Evolutionary conservation across 2,329 filamentous ascomycete species (phyloP), one percentile per base, ranked within the genome.

Genomic region (Fusarium napiforme): DNA sequence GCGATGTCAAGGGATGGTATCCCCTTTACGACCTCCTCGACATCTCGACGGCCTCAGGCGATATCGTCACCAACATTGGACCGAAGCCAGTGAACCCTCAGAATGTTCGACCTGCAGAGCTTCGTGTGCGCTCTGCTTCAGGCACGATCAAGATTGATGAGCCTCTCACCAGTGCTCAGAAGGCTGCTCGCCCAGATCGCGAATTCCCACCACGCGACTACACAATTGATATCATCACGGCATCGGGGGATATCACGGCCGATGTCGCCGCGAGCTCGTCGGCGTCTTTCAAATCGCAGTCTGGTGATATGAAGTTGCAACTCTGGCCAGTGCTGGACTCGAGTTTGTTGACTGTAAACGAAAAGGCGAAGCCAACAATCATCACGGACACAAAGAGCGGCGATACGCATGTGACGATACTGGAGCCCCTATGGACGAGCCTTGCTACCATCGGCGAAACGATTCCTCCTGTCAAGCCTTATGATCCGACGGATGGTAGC

Each of bases 11-110:
- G 19, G 88, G 88, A 36, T 83, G 82, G 77, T 89, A 86, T 81
- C 86, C 87, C 2, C 80, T 89, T 3, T 86, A 85, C 75, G 85
- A 88, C 73, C 78, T 83, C 36, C 82, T 90, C 18, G 79, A 81
- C 23, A 77, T 89, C n/a, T 72, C 79, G 23, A 83, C 85, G 12
- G 80, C 81, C 1, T 85, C 87, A 0, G 88, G 87, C 52, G 73
- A 80, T 59, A 78, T 89, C 63, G 66, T 66, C 21, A 80, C 82
- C 7, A 81, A 80, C 39, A 78, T 89, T 60, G 79, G 78, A 18
- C 85, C 85, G 10, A 80, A 86, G 72, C 77, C 80, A 1, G 82
- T 74, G n/a, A 78, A 82, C 43, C 70, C 79, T 12, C 71, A 79
- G n/a, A 53, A 71, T 10, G 81, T 83, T 12, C 79, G 79, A 23